Evolutionary conservation across 495 filamentous ascomycete species (phyloP).

Genomic region (Elasticomyces elasticus): DNA sequence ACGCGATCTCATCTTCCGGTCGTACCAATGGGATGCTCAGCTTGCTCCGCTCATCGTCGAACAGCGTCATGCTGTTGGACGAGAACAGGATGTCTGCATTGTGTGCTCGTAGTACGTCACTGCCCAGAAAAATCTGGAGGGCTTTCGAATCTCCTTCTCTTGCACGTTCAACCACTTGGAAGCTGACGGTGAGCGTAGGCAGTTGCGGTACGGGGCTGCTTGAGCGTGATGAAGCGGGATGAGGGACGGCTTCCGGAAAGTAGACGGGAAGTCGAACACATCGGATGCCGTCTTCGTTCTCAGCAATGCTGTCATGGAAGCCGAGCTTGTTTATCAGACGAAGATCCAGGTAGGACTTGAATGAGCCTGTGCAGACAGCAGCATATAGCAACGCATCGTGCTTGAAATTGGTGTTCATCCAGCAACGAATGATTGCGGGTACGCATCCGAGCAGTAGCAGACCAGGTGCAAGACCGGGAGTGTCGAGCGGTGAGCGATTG

Average conservation of each 20-base stretch:
- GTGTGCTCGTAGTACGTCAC: constrained; percentile 74
- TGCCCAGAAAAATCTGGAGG: constrained; percentile 33
- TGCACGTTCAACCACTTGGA: constrained; percentile 56
- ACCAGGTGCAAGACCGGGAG: constrained; percentile 66
- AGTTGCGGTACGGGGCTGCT: constrained; percentile 68
- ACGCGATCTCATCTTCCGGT: constrained; percentile 75
- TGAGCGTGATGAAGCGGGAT: constrained; percentile 61
- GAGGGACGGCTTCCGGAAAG: constrained; percentile 79
- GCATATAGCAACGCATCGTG: constrained; percentile 83
- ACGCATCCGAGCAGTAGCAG: constrained; percentile 75
- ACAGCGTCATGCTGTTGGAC: constrained; percentile 74
- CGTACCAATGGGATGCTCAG: constrained; percentile 86
- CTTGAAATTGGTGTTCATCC: constrained; percentile 78
- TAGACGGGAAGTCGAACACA: constrained; percentile 72
- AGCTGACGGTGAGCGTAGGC: constrained; percentile 65
- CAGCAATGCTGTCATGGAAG: constrained; percentile 52
- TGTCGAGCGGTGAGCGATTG: constrained; percentile 53
- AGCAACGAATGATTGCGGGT: constrained; percentile 90
- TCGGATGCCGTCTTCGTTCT: constrained; percentile 50
- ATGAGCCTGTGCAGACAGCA: constrained; percentile 83
- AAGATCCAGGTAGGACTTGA: constrained; percentile 66
- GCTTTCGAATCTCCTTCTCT: constrained; percentile 32
- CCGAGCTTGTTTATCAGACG: constrained; percentile 63
- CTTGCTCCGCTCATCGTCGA: constrained; percentile 77
- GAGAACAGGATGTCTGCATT: constrained; percentile 90